Evolutionary conservation across 1,284 basidiomycete species (phyloP).

Genomic region (Erythrobasidium hasegawianum): DNA sequence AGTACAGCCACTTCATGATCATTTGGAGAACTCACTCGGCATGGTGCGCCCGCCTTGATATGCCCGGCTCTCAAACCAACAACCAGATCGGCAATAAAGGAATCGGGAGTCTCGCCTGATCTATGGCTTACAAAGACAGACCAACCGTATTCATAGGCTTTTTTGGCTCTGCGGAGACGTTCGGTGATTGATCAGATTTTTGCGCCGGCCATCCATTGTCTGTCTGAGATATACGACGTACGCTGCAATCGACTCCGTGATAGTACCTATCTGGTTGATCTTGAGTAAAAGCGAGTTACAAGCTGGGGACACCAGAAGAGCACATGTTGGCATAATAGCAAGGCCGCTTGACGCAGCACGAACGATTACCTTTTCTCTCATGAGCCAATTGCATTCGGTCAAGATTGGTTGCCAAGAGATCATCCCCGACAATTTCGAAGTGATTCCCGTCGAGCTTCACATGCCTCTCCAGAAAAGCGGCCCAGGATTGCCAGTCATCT

Average conservation of each 20-base stretch:
- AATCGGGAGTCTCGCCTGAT: constrained; percentile 69
- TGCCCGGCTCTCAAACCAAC: constrained; percentile 89
- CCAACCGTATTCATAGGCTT: constrained; percentile 1
- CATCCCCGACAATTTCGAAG: constrained; percentile 91
- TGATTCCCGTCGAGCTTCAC: constrained; percentile 46
- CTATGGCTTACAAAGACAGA: neutral
- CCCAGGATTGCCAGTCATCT: constrained; percentile 98
- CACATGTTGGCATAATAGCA: constrained; percentile 1
- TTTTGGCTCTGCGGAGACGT: constrained; percentile 1
- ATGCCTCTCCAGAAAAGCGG: constrained; percentile 73
- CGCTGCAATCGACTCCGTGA: constrained; percentile 97
- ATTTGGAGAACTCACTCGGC: constrained; percentile 54
- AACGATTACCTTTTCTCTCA: constrained; percentile 71
- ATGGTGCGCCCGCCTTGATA: constrained; percentile 98
- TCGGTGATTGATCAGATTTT: neutral
- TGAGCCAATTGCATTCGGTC: constrained; percentile 97
- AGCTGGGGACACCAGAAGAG: constrained; percentile 51
- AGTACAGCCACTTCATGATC: constrained; percentile 1
- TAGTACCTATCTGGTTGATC: constrained; percentile 97
- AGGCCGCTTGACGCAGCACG: neutral
- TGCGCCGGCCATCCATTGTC: neutral
- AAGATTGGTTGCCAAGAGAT: constrained; percentile 97
- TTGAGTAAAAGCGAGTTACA: constrained; percentile 98
- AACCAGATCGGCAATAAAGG: constrained; percentile 91
- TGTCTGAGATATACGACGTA: constrained; percentile 51